Evolutionary conservation across 2,329 filamentous ascomycete genomes (phyloP).

Genomic region (Neofusicoccum sp.): DNA sequence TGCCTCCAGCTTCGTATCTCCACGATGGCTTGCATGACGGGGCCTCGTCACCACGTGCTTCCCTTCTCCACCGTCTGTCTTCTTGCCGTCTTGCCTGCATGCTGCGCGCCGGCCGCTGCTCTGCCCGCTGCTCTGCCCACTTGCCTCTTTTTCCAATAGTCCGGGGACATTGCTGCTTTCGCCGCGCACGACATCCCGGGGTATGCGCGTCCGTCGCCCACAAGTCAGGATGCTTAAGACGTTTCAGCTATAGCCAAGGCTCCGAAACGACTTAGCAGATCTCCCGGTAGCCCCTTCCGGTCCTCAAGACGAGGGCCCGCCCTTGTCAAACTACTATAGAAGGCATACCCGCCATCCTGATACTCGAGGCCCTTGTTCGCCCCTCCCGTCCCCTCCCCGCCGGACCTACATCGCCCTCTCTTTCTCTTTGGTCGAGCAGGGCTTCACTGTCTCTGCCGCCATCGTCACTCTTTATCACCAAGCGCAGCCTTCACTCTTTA

Average conservation of each 20-base stretch:
- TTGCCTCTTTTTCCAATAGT: neutral
- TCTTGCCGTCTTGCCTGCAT: neutral
- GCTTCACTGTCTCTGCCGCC: constrained; percentile 12
- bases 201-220: constrained; percentile 13
- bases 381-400: neutral
- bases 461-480: constrained; percentile 9
- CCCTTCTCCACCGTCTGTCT: neutral
- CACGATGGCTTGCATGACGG: neutral
- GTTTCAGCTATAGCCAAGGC: constrained; percentile 20
- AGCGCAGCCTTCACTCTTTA: neutral
- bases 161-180: constrained; percentile 8
- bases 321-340: constrained; percentile 19
- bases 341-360: constrained; percentile 9
- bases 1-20: neutral
- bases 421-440: constrained; percentile 10
- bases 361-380: constrained; percentile 4
- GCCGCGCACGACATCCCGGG: neutral
- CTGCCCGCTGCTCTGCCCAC: neutral
- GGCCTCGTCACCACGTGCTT: neutral
- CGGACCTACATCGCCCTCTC: neutral
- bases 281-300: constrained; percentile 14
- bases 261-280: constrained; percentile 12
- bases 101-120: neutral
- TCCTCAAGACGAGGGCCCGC: neutral
- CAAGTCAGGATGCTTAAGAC: constrained; percentile 15